Evolutionary conservation across 2,329 filamentous ascomycete genomes (phyloP).

Genomic region (Monosporascus sp.): DNA sequence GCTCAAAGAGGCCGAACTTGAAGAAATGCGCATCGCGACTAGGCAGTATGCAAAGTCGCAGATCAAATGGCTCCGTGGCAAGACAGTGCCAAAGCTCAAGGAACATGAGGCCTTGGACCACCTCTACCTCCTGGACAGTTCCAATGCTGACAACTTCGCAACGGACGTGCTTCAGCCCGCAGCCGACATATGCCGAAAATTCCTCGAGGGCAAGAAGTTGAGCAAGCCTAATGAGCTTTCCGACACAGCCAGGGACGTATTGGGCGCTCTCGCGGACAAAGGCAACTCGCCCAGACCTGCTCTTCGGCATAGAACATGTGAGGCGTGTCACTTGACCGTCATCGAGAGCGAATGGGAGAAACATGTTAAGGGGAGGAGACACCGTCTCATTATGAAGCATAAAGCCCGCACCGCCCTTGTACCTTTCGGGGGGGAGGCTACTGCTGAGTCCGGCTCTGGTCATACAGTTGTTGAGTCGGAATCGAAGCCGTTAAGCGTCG

Average conservation of each 20-base stretch:
- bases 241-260: conserved; percentile 42
- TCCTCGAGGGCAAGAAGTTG: conserved; percentile 53
- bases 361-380: conserved; percentile 40
- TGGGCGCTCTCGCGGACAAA: conserved; percentile 54
- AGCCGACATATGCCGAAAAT: conserved; percentile 52
- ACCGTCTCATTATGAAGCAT: conserved; percentile 24
- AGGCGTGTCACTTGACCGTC: conserved; percentile 62
- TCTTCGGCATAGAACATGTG: conserved; percentile 52
- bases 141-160: conserved; percentile 58
- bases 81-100: conserved; percentile 65
- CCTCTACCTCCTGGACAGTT: conserved; percentile 79
- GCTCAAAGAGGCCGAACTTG: conserved; percentile 56
- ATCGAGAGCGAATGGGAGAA: conserved; percentile 47
- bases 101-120: conserved; percentile 48
- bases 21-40: conserved; percentile 76
- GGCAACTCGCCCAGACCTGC: conserved; percentile 43
- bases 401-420: conserved; percentile 25
- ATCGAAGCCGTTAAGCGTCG: too few species aligned
- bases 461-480: too few species aligned
- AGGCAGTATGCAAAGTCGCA: conserved; percentile 85
- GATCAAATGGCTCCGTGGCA: conserved; percentile 78
- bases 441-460: neutral
- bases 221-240: conserved; percentile 47
- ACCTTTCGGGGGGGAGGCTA: conserved; percentile 4
- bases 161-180: conserved; percentile 62